A percentile compares a stretch with the other conserved stretches of the same genome.
These are phyloP conservation scores for Aegilops speltoides DNA, from an alignment of 176 grass and related monocot species.

Conservation along the genomic window DNA sequence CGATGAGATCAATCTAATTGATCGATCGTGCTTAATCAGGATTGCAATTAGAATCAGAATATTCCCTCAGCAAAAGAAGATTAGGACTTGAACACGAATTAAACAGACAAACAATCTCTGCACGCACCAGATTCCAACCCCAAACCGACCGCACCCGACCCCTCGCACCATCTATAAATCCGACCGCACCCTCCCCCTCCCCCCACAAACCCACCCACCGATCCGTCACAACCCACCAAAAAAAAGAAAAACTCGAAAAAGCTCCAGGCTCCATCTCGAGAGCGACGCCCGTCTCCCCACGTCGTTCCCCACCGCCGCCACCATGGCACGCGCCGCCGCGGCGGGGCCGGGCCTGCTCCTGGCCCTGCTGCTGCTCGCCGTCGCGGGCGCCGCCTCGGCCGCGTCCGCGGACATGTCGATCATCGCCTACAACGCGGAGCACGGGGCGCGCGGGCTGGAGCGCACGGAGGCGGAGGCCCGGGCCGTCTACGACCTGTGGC, in stretches of 20 bases:
- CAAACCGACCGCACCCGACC: slow-evolving; percentile 1
- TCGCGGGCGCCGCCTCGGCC: neutral
- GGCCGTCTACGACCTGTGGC: slow-evolving; percentile 66
- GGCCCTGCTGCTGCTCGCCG: neutral
- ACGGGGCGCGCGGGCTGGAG: slow-evolving; percentile 45
- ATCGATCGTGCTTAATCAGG: neutral
- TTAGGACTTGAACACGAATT: neutral
- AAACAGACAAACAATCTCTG: neutral
- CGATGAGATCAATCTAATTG: neutral
- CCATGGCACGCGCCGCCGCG: slow-evolving; percentile 37
- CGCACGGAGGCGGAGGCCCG: slow-evolving; percentile 56
- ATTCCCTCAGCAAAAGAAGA: neutral
- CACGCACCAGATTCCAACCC: neutral
- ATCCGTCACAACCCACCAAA: neutral
- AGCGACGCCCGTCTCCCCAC: slow-evolving; percentile 32
- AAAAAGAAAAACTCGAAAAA: neutral
- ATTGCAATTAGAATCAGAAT: neutral
- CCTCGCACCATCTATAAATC: slow-evolving; percentile 24
- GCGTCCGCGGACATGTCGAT: slow-evolving; percentile 65
- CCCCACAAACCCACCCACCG: neutral
- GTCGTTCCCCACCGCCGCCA: neutral
- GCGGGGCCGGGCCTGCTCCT: neutral
- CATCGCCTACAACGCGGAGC: slow-evolving; percentile 55
- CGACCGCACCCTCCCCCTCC: neutral
- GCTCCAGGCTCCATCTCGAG: neutral